Conservation (phyloP, 208 protist genomes). For the Herpetomonas tarakana region DNA sequence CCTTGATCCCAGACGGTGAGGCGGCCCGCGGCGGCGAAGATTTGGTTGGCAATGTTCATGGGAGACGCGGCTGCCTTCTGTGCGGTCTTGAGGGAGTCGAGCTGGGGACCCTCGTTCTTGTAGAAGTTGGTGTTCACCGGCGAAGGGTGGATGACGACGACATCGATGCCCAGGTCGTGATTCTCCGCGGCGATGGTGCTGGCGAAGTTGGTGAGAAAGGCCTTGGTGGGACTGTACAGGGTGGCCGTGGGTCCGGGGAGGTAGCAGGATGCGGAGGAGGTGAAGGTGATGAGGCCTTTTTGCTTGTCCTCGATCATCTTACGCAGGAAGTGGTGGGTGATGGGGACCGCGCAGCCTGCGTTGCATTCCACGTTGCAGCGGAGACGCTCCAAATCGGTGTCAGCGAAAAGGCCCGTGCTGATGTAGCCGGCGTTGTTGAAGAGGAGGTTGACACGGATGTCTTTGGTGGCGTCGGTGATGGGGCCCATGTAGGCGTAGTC, state of each 20-base stretch:
- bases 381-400: slow-evolving; percentile 73
- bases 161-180: slow-evolving; percentile 78
- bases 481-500: slow-evolving; percentile 65
- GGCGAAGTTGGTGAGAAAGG: slow-evolving; percentile 88
- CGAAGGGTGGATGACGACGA: slow-evolving; percentile 86
- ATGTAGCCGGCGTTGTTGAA: slow-evolving; percentile 96
- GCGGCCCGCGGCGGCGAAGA: slow-evolving; percentile 81
- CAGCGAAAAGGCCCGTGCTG: slow-evolving; percentile 86
- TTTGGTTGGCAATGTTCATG: slow-evolving; percentile 76
- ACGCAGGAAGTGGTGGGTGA: slow-evolving; percentile 89
- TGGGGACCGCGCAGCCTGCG: slow-evolving; percentile 73
- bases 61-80: slow-evolving; percentile 70
- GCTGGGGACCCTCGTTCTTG: slow-evolving; percentile 76
- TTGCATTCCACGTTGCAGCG: slow-evolving; percentile 92
- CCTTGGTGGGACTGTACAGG: slow-evolving; percentile 91
- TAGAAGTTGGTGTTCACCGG: slow-evolving; percentile 90
- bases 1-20: slow-evolving; percentile 88
- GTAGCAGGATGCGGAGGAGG: slow-evolving; percentile 77
- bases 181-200: slow-evolving; percentile 78
- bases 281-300: slow-evolving; percentile 88
- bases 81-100: slow-evolving; percentile 67
- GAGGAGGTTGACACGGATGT: slow-evolving; percentile 67
- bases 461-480: slow-evolving; percentile 66
- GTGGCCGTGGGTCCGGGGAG: slow-evolving; percentile 86
- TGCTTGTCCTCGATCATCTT: slow-evolving; percentile 77